Percentiles rank a stretch among this genome's conserved stretches.
phyloP scores from a whole-genome alignment of 2,329 filamentous ascomycete species.

The Monilinia aucupariae region DNA sequence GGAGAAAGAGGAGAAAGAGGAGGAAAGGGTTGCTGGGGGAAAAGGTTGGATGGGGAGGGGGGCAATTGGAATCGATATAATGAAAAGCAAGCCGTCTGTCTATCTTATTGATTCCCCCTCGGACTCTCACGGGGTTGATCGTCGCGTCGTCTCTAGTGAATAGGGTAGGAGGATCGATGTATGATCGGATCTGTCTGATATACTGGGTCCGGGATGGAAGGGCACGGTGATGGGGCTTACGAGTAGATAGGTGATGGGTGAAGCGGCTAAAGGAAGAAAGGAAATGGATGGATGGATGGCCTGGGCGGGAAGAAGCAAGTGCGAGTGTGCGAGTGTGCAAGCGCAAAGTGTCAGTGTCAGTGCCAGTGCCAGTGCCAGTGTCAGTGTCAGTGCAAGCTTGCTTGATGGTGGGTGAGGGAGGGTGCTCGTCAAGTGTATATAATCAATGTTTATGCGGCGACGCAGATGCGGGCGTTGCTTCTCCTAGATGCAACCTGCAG shows the following conservation, averaged over 20 bases:
- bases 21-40: too few relatives aligned
- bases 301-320: neutral
- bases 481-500: neutral
- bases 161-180: neutral
- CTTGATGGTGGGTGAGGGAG: neutral
- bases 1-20: too few relatives aligned
- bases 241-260: too few relatives aligned
- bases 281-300: neutral
- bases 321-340: neutral
- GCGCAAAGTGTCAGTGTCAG: too few relatives aligned
- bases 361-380: too few relatives aligned
- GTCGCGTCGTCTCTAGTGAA: too few relatives aligned
- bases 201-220: neutral
- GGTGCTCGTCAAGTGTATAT: neutral
- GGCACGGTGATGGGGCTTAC: neutral
- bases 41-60: too few relatives aligned
- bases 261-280: neutral
- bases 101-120: neutral
- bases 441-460: neutral
- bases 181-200: neutral
- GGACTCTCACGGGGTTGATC: neutral
- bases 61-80: neutral
- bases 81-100: neutral
- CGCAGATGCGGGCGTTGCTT: neutral
- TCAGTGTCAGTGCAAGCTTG: too few relatives aligned